Evolutionary conservation across 352 stramenopile species (phyloP).

Genomic region (Thraustotheca clavata): DNA sequence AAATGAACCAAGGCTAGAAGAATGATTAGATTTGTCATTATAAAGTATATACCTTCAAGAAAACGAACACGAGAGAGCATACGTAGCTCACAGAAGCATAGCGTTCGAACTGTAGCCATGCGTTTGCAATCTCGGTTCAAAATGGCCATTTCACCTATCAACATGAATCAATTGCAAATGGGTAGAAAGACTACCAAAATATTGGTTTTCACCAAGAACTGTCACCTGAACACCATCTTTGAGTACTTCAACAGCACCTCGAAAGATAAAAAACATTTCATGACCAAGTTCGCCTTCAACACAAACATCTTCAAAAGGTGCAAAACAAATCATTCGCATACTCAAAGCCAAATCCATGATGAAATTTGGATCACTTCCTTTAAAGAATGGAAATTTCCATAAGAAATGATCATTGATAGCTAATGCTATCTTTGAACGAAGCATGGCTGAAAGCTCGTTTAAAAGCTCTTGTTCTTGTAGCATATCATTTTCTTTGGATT

Average conservation of each 20-base stretch:
- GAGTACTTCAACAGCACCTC: background rate
- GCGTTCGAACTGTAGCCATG: background rate
- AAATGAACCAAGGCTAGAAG: constrained; percentile 9
- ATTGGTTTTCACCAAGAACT: background rate
- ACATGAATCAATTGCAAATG: no score
- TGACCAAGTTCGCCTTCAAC: background rate
- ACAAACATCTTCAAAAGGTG: background rate
- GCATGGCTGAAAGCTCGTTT: background rate
- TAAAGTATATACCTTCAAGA: background rate
- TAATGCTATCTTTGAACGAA: background rate
- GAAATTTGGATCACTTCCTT: background rate
- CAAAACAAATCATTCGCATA: background rate
- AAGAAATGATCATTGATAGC: background rate
- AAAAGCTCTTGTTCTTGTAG: background rate
- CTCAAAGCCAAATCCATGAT: background rate
- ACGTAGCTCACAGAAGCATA: background rate
- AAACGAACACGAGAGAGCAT: background rate
- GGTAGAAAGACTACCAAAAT: background rate
- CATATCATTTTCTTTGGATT: background rate
- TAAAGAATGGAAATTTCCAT: background rate
- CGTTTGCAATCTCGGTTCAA: background rate
- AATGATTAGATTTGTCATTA: no score
- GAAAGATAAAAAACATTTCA: background rate
- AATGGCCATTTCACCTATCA: background rate
- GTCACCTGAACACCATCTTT: background rate